These are phyloP conservation scores for Lyophyllum decastes DNA, from an alignment of 768 basidiomycete species.

Conservation along the genomic window DNA sequence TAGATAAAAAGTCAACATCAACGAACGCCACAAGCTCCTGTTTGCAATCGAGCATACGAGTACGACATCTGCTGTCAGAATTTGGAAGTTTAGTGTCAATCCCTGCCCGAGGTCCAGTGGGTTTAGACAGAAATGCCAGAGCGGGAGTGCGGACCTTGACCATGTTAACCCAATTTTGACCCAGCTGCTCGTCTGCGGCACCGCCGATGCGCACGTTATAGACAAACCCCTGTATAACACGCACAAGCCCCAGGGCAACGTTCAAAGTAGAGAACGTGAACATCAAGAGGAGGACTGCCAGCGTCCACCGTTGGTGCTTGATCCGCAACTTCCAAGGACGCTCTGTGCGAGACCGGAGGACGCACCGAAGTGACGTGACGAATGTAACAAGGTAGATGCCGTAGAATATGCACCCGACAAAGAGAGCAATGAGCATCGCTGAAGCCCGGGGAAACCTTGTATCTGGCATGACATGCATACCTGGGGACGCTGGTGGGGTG, in stretches of 20 bases:
- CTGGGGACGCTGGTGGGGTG: no score
- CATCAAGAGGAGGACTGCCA: constrained; percentile 38
- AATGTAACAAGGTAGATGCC: constrained; percentile 41
- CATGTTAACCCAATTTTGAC: constrained; percentile 41
- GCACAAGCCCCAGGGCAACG: constrained; percentile 40
- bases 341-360: constrained; percentile 31
- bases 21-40: background rate
- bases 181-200: constrained; percentile 33
- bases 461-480: constrained; percentile 17
- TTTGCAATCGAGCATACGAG: constrained; percentile 28
- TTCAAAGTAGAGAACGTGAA: constrained; percentile 41
- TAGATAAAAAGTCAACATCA: background rate
- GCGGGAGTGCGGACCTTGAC: constrained; percentile 30
- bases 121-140: no score
- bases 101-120: no score
- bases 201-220: constrained; percentile 22
- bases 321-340: constrained; percentile 23
- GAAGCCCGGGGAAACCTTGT: constrained; percentile 31
- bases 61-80: constrained; percentile 43
- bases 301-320: constrained; percentile 33
- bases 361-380: constrained; percentile 29
- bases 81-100: constrained; percentile 25
- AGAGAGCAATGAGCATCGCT: constrained; percentile 40
- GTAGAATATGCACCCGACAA: constrained; percentile 42
- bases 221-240: constrained; percentile 44